Conservation (phyloP, 2,329 filamentous ascomycete species). For the Claviceps sp. region DNA sequence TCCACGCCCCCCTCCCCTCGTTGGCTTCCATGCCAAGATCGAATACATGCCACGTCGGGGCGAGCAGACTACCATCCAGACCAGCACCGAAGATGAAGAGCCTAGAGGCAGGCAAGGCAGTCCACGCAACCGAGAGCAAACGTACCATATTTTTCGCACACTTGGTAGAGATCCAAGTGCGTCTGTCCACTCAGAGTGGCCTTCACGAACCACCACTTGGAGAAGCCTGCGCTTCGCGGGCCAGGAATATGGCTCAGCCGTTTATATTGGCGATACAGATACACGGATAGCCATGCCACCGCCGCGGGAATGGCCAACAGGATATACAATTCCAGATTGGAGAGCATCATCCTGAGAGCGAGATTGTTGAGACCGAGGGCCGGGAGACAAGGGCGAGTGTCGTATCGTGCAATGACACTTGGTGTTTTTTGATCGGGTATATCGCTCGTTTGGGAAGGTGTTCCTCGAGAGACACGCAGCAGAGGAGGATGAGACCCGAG, state of each 20-base stretch:
- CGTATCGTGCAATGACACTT: background rate
- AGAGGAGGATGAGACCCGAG: background rate
- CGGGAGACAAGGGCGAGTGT: background rate
- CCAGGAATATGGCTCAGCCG: conserved; percentile 28
- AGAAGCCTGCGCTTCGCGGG: conserved; percentile 23
- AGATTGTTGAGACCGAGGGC: background rate
- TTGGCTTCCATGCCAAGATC: too few relatives aligned
- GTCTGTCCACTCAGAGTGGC: conserved; percentile 18
- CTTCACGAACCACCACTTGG: conserved; percentile 25
- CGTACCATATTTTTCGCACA: conserved; percentile 22
- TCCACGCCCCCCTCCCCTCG: too few relatives aligned
- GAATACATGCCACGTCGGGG: too few relatives aligned
- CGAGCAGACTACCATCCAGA: too few relatives aligned
- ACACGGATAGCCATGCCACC: conserved; percentile 6
- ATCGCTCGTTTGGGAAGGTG: too few relatives aligned
- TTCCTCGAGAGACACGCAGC: background rate
- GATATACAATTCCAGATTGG: background rate
- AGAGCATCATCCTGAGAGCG: background rate
- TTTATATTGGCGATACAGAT: conserved; percentile 14
- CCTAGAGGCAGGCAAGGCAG: too few relatives aligned
- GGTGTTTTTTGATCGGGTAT: too few relatives aligned
- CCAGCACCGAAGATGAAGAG: too few relatives aligned
- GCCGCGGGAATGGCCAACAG: conserved; percentile 3
- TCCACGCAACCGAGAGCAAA: background rate
- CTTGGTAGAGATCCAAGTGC: conserved; percentile 23